Evolutionary conservation across 2,329 filamentous ascomycete genomes (phyloP), one percentile per base, ranked within the genome.

Genomic region (Gyromitra esculenta): DNA sequence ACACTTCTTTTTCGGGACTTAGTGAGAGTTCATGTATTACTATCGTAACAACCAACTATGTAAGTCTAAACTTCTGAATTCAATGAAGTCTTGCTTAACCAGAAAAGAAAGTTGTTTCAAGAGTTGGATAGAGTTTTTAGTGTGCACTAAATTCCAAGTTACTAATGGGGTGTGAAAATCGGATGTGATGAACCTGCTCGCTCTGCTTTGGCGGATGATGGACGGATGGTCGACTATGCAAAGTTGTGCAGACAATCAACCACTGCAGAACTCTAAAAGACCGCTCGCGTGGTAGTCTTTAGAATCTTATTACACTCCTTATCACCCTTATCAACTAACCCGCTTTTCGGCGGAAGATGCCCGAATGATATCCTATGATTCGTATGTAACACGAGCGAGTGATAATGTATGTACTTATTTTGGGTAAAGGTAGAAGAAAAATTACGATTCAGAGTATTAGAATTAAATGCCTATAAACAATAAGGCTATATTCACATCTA

Each of bases 371-470:
- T 5, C 0, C 57, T 15, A 9, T 60, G 57, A 60, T 21, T 8
- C 37, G n/a, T 4, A 15, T 13, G 5, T 9, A 39, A 31, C 31
- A 59, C 1, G n/a, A 50, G 56, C 57, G 37, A 65, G 62, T 52
- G 62, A 65, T 65, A 65, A n/a, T 6, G 11, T n/a, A 31, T 65
- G 41, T 21, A 65, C n/a, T 37, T 3, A 57, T 57, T 39, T 3
- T 5, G 1, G 5, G 4, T 7, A 7, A 54, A 8, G 15, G 1
- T 35, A 5, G 57, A 15, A 60, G 18, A 39, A 3, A 60, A 4
- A n/a, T 60, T 45, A 5, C 15, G 11, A 15, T 15, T 1, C 8
- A 15, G 9, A 21, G 5, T 9, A 11, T 7, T 9, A 57, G 13
- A 2, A 8, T 4, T 8, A 31, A 37, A 39, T 37, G 37, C 15